phyloP scores from a whole-genome alignment of 345 rosid species.

The Brassica juncea region DNA sequence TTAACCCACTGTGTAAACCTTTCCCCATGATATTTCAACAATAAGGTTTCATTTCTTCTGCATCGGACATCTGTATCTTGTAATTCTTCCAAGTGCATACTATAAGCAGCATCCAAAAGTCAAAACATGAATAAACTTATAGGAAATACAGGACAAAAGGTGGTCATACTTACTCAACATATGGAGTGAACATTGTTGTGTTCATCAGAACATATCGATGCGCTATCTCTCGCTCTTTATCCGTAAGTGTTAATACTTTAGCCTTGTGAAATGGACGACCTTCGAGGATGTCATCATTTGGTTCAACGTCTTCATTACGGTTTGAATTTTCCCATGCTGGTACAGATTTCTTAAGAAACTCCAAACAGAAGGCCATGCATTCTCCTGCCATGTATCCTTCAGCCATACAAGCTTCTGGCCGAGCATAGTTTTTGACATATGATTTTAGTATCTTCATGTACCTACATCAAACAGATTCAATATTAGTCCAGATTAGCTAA shows the following conservation, averaged over 20 bases:
- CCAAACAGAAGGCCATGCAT: background rate
- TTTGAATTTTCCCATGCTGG: background rate
- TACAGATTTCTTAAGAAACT: background rate
- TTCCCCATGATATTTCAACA: background rate
- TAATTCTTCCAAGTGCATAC: background rate
- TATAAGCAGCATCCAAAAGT: background rate
- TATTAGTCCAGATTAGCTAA: background rate
- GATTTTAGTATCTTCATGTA: background rate
- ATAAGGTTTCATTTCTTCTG: background rate
- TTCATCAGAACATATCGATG: background rate
- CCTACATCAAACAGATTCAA: background rate
- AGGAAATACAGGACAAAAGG: background rate
- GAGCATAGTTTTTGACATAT: background rate
- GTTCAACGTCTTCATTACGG: background rate
- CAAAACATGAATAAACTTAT: background rate
- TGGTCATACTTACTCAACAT: background rate
- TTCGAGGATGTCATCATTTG: background rate
- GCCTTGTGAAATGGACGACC: background rate
- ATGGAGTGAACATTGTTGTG: background rate
- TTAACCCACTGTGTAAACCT: background rate
- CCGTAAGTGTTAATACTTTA: background rate
- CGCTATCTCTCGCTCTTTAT: background rate
- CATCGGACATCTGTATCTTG: background rate
- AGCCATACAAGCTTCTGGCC: background rate
- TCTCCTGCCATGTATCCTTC: background rate